These are phyloP conservation scores for Pythium periplocum DNA, from an alignment of 352 stramenopile genomes.

Conservation along the genomic window DNA sequence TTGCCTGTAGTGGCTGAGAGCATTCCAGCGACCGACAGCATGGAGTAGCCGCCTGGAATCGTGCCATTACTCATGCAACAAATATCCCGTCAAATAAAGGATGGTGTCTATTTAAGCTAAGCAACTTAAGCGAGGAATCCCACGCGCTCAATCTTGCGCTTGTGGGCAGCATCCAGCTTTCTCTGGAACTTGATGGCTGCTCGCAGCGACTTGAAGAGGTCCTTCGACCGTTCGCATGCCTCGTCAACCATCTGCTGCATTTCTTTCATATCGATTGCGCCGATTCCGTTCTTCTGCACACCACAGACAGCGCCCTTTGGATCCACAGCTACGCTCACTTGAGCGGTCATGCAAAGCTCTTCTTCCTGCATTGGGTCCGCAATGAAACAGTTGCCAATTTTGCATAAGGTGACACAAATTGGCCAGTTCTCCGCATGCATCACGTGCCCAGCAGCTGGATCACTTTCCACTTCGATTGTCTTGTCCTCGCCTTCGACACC, in stretches of 20 bases:
- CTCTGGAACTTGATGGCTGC: conserved; percentile 43
- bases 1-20: conserved; percentile 8
- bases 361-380: conserved; percentile 68
- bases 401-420: conserved; percentile 71
- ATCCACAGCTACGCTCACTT: conserved; percentile 71
- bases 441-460: conserved; percentile 50
- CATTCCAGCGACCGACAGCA: too few species aligned
- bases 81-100: conserved; percentile 1
- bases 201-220: conserved; percentile 59
- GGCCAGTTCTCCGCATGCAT: conserved; percentile 57
- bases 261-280: conserved; percentile 65
- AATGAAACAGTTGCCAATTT: conserved; percentile 66
- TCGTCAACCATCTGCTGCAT: conserved; percentile 81
- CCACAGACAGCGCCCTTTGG: conserved; percentile 52
- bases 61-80: conserved; percentile 3
- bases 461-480: conserved; percentile 68
- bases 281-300: conserved; percentile 68
- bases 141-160: conserved; percentile 49
- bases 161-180: conserved; percentile 33
- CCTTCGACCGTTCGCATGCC: conserved; percentile 49
- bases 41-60: too few species aligned
- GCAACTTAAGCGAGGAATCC: conserved; percentile 51
- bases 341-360: conserved; percentile 67
- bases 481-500: conserved; percentile 73
- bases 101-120: not conserved